Evolutionary conservation across 2,329 filamentous ascomycete species (phyloP), one percentile per base, ranked within the genome.

Genomic region (Phialophora verrucosa): DNA sequence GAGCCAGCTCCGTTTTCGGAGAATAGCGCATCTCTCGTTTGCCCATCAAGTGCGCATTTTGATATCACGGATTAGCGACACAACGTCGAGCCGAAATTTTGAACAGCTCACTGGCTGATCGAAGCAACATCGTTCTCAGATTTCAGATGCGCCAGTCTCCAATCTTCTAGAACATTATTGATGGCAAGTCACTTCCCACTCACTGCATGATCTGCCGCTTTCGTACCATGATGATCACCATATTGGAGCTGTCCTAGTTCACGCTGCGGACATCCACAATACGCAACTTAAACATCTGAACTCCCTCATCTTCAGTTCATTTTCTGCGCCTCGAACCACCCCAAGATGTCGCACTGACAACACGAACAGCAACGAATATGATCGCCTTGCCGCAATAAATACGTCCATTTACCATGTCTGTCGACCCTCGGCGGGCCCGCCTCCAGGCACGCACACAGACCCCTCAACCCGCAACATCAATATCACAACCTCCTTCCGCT

Each of bases 341-440:
- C 10, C 2, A 54, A 2, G 29, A 58, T 14, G 23, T 31, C 27
- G 23, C n/a, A n/a, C 42, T 38, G 23, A 31, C 17, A 49, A 10
- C 20, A 59, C 25, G 42, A 20, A 38, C 35, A 59, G 53, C 53
- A 17, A 12, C 23, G 25, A 17, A 51, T 31, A 66, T 65, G 63
- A 44, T 64, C 14, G 42, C 25, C 47, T 29, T 23, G 57, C 44
- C 29, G 17, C 58, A 32, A 64, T 63, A 67, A 50, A 32, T 12
- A 20, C 38, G 29, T 25, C 57, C 66, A 58, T 66, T 59, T 35
- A 59, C 55, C 64, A 74, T 84, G 83, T 78, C 82, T 64, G 76
- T 80, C 72, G 83, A 84, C 71, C 85, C 85, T 63, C 80, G 84
- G 69, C 79, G 83, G 67, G 80, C 80, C 69, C 81, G 82, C 70